phyloP scores from a whole-genome alignment of 1,284 basidiomycete species.

The Trametes hirsuta region DNA sequence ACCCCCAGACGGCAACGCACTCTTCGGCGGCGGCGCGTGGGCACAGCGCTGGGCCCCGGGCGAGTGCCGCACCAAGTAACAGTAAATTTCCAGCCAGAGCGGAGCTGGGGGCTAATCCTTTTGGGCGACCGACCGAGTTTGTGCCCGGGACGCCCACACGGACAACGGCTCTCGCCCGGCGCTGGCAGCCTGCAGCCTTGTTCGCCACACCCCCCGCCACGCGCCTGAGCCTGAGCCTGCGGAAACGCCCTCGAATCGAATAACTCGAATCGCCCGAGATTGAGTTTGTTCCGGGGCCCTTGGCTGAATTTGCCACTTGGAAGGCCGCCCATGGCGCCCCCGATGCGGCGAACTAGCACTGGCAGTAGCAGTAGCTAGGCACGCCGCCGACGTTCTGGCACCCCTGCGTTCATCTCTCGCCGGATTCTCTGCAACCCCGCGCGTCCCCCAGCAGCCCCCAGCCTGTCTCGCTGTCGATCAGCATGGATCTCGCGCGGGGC shows the following conservation, averaged over 20 bases:
- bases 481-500: background rate
- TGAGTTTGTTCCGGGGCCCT: conserved; percentile 16
- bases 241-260: background rate
- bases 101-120: background rate
- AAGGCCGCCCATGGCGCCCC: background rate
- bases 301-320: background rate
- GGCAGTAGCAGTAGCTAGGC: background rate
- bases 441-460: background rate
- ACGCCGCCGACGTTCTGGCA: background rate
- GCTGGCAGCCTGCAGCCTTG: too few relatives aligned
- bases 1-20: background rate
- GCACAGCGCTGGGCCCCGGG: background rate
- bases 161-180: too few relatives aligned
- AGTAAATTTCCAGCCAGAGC: background rate
- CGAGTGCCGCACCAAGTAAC: background rate
- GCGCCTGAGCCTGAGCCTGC: background rate
- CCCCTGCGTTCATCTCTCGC: background rate
- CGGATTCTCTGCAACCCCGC: background rate
- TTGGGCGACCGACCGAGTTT: conserved; percentile 1
- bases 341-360: conserved; percentile 1
- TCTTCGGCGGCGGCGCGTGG: background rate
- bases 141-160: background rate
- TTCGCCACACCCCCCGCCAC: background rate
- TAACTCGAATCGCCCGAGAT: conserved; percentile 5
- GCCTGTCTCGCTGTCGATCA: background rate